Base-by-base conservation (phyloP, 805 yeast genomes). In the Candida cerambycidarum region DNA sequence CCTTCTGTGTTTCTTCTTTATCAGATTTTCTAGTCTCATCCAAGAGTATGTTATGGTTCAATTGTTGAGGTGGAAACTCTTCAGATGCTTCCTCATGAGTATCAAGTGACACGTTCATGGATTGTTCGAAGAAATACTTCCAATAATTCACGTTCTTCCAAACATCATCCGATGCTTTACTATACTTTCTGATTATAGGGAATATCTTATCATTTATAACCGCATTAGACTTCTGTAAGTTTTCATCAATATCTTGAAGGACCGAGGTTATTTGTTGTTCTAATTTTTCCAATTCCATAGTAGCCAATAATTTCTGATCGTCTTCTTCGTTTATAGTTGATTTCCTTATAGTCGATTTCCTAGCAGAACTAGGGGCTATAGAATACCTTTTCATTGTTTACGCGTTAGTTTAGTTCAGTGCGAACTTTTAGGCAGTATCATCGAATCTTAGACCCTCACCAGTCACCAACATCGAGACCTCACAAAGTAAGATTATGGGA, bases 231-330 rank as follows among this genome's bases (percentile, higher is more conserved):
- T 75, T 69, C 10, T 84, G 76, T 38, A 89, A 71, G 55, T 87
- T 83, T 37, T 80, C 75, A 63, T 89, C 96, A 17, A 89, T 85
- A 37, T 82, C 83, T 59, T 88, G 96, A 37, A 89, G 64, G 5
- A 82, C 78, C 41, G 84, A 60, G 0, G 95, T 87, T 32, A 87
- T 85, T 55, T 82, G 85, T 58, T 85, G 95, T 54, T 89, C 95
- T 33, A 87, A 60, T 52, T 78, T 71, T 54, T 88, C 95, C 29
- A 70, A 52, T 46, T 67, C 73, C 27, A 60, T 51, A n/a, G 61
- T 58, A 30, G 61, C 62, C 12, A 59, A 48, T 19, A 46, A 55
- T 23, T 23, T 43, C 10, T 43, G 55, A 18, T 45, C 51, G 2
- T 38, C 48, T 2, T 32, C 43, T 9, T 23, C 32, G 15, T n/a